These are phyloP conservation scores for Nakazawaea anatomiae DNA, from an alignment of 805 yeast species.

Conservation along the genomic window DNA sequence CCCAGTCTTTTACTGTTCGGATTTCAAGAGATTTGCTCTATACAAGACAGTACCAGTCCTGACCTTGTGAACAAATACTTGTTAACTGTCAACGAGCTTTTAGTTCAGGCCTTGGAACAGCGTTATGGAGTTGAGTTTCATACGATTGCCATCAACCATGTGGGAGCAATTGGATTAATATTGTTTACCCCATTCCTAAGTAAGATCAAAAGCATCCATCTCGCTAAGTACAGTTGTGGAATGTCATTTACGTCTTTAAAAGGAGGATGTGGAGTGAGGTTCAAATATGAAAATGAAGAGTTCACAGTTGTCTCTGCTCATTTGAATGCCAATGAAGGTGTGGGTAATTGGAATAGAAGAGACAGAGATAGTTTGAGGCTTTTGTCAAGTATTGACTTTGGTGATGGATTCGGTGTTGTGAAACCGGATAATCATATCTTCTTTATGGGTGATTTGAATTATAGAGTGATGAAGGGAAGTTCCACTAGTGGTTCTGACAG, in stretches of 20 bases:
- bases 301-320: constrained; percentile 68
- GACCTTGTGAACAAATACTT: constrained; percentile 30
- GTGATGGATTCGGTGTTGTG: constrained; percentile 47
- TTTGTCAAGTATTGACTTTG: constrained; percentile 49
- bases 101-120: constrained; percentile 28
- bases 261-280: constrained; percentile 64
- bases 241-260: constrained; percentile 56
- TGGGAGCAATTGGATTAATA: constrained; percentile 56
- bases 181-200: constrained; percentile 36
- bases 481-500: background rate
- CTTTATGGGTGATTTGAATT: constrained; percentile 83
- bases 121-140: constrained; percentile 34
- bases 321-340: constrained; percentile 75
- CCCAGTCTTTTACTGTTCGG: constrained; percentile 55
- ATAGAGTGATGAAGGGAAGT: constrained; percentile 40
- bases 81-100: constrained; percentile 26
- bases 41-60: constrained; percentile 47
- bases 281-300: constrained; percentile 26
- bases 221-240: constrained; percentile 47
- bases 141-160: constrained; percentile 34
- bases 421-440: constrained; percentile 56
- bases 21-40: constrained; percentile 57
- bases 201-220: constrained; percentile 21
- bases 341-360: constrained; percentile 36
- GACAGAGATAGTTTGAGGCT: constrained; percentile 46